A percentile compares a stretch with the other conserved stretches of the same genome.
phyloP scores from a whole-genome alignment of 805 yeast genomes.

The Zygotorulaspora sp. region DNA sequence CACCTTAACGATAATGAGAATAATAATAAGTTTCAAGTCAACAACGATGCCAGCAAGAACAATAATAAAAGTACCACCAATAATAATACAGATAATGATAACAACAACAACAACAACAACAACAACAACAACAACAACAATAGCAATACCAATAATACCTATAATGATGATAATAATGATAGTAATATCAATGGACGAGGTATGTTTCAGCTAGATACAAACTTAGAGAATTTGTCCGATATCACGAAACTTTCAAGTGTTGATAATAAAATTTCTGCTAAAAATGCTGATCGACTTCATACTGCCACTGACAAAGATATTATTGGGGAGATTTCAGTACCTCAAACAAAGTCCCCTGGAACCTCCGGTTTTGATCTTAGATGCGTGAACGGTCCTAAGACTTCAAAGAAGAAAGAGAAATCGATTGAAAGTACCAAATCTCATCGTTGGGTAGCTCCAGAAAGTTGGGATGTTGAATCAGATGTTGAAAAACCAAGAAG shows the following conservation, averaged over 20 bases:
- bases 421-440: slow-evolving; percentile 3
- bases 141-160: no score
- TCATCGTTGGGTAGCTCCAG: slow-evolving; percentile 51
- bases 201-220: slow-evolving; percentile 29
- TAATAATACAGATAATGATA: no score
- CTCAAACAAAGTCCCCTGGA: not conserved
- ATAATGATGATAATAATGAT: no score
- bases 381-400: not conserved
- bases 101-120: no score
- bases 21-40: no score
- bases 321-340: not conserved
- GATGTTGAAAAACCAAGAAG: slow-evolving; percentile 19
- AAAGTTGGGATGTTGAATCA: slow-evolving; percentile 55
- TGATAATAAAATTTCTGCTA: not conserved
- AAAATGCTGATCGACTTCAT: not conserved
- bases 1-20: no score
- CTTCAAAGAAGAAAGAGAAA: slow-evolving; percentile 3
- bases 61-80: no score
- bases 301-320: not conserved
- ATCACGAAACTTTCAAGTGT: slow-evolving; percentile 18
- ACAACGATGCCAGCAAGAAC: no score
- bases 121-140: no score
- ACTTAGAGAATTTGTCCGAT: slow-evolving; percentile 28
- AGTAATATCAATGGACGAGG: slow-evolving; percentile 1
- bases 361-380: not conserved